Evolutionary conservation across 106 monocot species (phyloP), one percentile per base, ranked within the genome.

Genomic region (Hemerocallis citrina): DNA sequence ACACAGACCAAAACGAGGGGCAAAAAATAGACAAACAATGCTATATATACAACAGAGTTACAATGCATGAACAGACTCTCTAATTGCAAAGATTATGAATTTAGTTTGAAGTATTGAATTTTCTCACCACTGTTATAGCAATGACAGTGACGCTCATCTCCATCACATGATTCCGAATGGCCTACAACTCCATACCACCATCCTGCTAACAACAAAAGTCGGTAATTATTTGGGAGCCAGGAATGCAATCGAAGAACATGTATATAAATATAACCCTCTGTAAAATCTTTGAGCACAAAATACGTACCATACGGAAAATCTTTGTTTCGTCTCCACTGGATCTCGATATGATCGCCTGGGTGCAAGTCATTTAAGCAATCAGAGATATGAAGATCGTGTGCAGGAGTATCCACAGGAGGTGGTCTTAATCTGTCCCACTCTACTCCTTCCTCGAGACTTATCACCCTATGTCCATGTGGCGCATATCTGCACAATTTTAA

Each of bases 301-400:
- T 17, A 80, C 45, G 15, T 31, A 86, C 86, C 86, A 72, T 67
- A 86, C n/a, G 81, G 86, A 52, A 72, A 75, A 28, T 86, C 77
- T 36, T 81, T 77, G 77, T 62, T 86, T 51, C 74, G 71, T 61
- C 85, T 74, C 85, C 85, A 86, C 41, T 86, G 85, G 41, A 81
- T 74, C 64, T 86, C 85, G 29, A 86, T 72, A 59, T 86, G 81
- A 58, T 86, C 81, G 2, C 77, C 77, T 14, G 86, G 78, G 13
- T 11, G 54, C 24, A 86, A 54, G 23, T 81, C 72, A 27, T 54
- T 34, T 44, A 81, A 75, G 28, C 78, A 86, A 16, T 81, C 71
- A 19, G 86, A 81, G 34, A 57, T 11, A 50, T 86, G 81, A 12
- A 86, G 74, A 19, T 72, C 75, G 50, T 86, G 72, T 23, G 86